Base-by-base conservation (phyloP, 352 stramenopile species). In the Blastocystis sp. region DNA sequence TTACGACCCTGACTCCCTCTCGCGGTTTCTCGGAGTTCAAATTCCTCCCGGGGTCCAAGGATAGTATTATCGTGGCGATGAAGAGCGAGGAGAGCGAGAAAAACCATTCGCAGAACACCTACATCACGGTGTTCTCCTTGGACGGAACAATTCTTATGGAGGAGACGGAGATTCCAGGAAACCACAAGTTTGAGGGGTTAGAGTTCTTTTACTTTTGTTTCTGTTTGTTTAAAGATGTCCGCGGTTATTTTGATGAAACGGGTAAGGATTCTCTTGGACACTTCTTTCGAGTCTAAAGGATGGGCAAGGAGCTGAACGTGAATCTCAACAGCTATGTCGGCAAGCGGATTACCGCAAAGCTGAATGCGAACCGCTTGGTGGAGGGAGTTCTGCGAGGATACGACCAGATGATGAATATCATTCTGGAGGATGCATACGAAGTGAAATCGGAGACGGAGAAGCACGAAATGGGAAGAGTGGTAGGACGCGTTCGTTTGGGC, bases 21-120 rank as follows among this genome's bases (percentile, higher is more conserved):
- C 92, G 93, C 4, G 94, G 94, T 27, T 97, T 97, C 87, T 96
- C 92, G 84, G 94, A 92, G 21, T 97, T 97, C 89, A 97, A 96
- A 90, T 97, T 97, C 86, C 69, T 97, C 21, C 93, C 93, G 11
- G 90, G 91, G 40, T 93, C 92, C 24, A 90, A 92, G 40, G 93
- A 97, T 87, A 88, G 88, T 51, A 89, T 97, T 71, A 95, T 97
- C 86, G 90, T 96, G 29, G 93, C 93, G 21, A 89, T 97, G 65
- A 97, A 97, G 91, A 97, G 92, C 87, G 92, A 94, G 67, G 93
- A 97, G 87, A 92, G 94, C 61, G 92, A 95, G 57, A 91, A 89
- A 18, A 89, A 93, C 79, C 88, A 94, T 36, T 86, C 27, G 8
- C 73, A 87, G 73, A 67, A 91, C 42, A 94, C 93, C 1, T 97